Evolutionary conservation across 202 grass and related monocot species (phyloP).

Genomic region (Carex sylvatica): DNA sequence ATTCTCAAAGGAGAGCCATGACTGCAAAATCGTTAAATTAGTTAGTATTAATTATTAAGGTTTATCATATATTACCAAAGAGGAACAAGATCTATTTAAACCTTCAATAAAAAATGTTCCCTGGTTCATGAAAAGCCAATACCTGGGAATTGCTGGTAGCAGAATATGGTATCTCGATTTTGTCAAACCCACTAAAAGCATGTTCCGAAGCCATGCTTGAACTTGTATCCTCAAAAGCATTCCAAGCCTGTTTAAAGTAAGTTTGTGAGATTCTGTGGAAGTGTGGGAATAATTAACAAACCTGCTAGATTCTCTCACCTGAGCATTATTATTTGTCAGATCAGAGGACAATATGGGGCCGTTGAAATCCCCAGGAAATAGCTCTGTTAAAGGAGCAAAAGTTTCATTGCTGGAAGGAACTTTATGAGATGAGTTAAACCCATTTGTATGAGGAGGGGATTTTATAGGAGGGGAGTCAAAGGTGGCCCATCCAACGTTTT

Average conservation of each 20-base stretch:
- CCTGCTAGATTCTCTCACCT: slow-evolving; percentile 37
- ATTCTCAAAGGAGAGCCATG: slow-evolving; percentile 73
- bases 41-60: not conserved
- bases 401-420: slow-evolving; percentile 27
- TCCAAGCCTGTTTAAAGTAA: slow-evolving; percentile 35
- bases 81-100: not conserved
- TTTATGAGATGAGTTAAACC: slow-evolving; percentile 20
- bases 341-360: slow-evolving; percentile 25
- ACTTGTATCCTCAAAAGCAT: slow-evolving; percentile 37
- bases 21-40: slow-evolving; percentile 29
- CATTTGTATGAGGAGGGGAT: slow-evolving; percentile 30
- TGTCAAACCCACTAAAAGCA: slow-evolving; percentile 27
- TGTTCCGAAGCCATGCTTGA: slow-evolving; percentile 12
- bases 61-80: not conserved
- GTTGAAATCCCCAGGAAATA: slow-evolving; percentile 21
- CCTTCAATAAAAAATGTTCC: not conserved
- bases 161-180: slow-evolving; percentile 28
- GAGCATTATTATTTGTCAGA: slow-evolving; percentile 25
- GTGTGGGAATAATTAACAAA: not conserved
- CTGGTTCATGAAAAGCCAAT: slow-evolving; percentile 23
- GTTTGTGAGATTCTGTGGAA: slow-evolving; percentile 2
- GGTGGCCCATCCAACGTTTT: slow-evolving; percentile 75
- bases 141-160: slow-evolving; percentile 37
- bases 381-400: slow-evolving; percentile 33
- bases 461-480: slow-evolving; percentile 63